Evolutionary conservation across 2,329 filamentous ascomycete species (phyloP).

Genomic region (Colletotrichum gigasporum): DNA sequence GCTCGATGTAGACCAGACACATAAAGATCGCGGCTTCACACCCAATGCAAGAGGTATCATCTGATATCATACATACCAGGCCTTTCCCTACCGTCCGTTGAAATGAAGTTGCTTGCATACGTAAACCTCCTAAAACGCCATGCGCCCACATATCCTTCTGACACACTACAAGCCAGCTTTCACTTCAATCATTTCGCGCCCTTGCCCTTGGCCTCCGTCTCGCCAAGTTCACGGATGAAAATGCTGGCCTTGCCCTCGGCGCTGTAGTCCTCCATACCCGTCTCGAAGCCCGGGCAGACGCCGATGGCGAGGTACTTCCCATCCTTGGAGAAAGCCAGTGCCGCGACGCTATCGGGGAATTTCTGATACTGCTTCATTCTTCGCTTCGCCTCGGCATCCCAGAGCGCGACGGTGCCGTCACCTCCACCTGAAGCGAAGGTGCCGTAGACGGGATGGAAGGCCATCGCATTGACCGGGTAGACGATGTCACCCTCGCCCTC

Average conservation of each 20-base stretch:
- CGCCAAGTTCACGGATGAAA: constrained; percentile 83
- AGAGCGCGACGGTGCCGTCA: constrained; percentile 90
- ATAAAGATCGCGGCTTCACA: constrained; percentile 7
- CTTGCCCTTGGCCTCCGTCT: constrained; percentile 90
- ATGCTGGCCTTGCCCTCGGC: constrained; percentile 80
- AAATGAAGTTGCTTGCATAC: constrained; percentile 41
- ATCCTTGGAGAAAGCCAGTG: constrained; percentile 79
- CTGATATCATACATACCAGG: constrained; percentile 29
- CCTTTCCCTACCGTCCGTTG: constrained; percentile 36
- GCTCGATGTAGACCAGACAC: neutral
- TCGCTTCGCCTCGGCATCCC: constrained; percentile 91
- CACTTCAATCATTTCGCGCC: constrained; percentile 66
- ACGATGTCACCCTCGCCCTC: constrained; percentile 79
- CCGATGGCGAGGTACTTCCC: constrained; percentile 83
- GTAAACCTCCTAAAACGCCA: constrained; percentile 30
- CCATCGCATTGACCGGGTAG: constrained; percentile 89
- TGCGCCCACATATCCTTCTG: constrained; percentile 35
- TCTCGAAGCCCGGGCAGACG: constrained; percentile 89
- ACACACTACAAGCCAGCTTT: neutral
- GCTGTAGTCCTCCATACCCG: constrained; percentile 80
- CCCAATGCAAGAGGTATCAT: constrained; percentile 27
- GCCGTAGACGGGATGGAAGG: constrained; percentile 84
- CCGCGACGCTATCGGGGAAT: constrained; percentile 80
- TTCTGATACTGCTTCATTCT: constrained; percentile 90
- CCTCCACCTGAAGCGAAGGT: constrained; percentile 92